Evolutionary conservation across 2,329 filamentous ascomycete genomes (phyloP).

Genomic region (Ceratocystis alfenasii): DNA sequence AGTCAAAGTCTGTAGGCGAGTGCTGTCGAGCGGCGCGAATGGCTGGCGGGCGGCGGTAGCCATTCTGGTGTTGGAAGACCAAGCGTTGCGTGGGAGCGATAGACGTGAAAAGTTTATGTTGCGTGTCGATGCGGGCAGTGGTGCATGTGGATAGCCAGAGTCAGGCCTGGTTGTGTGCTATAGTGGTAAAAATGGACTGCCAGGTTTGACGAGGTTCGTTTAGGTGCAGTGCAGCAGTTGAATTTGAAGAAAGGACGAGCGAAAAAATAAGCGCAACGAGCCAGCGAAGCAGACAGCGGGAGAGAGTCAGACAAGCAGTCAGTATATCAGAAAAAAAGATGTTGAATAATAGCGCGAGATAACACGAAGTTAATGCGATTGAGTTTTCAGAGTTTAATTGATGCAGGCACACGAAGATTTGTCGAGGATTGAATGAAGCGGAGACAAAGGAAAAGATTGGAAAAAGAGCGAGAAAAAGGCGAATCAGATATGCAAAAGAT

Average conservation of each 20-base stretch:
- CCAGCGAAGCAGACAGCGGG: conserved; percentile 15
- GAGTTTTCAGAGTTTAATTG: conserved; percentile 3
- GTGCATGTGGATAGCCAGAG: background rate
- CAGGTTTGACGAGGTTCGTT: conserved; percentile 9
- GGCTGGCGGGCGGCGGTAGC: conserved; percentile 53
- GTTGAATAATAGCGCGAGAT: background rate
- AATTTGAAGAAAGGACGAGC: background rate
- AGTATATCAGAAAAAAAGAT: no score
- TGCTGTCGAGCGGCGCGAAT: conserved; percentile 59
- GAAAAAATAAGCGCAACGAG: conserved; percentile 2
- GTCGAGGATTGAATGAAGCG: conserved; percentile 2
- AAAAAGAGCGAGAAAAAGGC: conserved; percentile 13
- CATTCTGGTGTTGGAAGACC: conserved; percentile 32
- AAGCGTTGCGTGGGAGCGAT: background rate
- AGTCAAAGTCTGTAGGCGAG: conserved; percentile 58
- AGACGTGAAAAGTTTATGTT: background rate
- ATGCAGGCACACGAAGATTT: conserved; percentile 5
- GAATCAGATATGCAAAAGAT: background rate
- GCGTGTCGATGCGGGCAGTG: background rate
- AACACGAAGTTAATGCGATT: conserved; percentile 6
- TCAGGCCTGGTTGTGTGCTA: background rate
- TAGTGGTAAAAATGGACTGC: background rate
- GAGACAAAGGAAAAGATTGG: conserved; percentile 10
- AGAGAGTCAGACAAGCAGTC: background rate
- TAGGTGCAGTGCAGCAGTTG: background rate